These are phyloP conservation scores for Kodamaea sagamina DNA, from an alignment of 805 yeast genomes.

Conservation along the genomic window DNA sequence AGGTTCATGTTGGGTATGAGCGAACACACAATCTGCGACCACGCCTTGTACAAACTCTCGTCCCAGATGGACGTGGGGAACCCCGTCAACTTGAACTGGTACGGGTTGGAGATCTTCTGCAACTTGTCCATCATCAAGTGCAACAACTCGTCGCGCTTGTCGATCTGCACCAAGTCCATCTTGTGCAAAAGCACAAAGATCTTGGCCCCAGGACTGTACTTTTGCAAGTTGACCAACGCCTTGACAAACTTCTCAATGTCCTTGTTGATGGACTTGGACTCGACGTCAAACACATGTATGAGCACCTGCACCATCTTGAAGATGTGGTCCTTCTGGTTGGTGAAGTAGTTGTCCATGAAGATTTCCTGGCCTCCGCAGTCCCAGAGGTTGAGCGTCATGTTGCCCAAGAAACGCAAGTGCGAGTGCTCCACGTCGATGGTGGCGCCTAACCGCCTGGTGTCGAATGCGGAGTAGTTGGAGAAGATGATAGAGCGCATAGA, in stretches of 20 bases:
- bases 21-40: slow-evolving; percentile 95
- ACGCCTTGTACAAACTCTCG: slow-evolving; percentile 91
- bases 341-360: slow-evolving; percentile 90
- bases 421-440: slow-evolving; percentile 99
- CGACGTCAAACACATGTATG: slow-evolving; percentile 95
- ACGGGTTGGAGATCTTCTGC: slow-evolving; percentile 69
- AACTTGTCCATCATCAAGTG: slow-evolving; percentile 81
- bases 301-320: slow-evolving; percentile 94
- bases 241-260: slow-evolving; percentile 90
- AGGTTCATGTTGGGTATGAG: slow-evolving; percentile 87
- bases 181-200: slow-evolving; percentile 91
- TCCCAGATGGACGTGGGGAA: slow-evolving; percentile 98
- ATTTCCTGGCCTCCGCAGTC: slow-evolving; percentile 99
- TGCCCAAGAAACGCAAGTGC: slow-evolving; percentile 86
- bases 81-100: slow-evolving; percentile 67
- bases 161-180: slow-evolving; percentile 91
- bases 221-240: slow-evolving; percentile 76
- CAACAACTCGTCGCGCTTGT: slow-evolving; percentile 81
- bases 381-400: slow-evolving; percentile 94
- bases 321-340: slow-evolving; percentile 86
- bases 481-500: slow-evolving; percentile 97
- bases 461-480: slow-evolving; percentile 94
- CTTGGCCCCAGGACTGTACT: slow-evolving; percentile 86
- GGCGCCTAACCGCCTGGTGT: slow-evolving; percentile 92
- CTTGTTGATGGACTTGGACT: slow-evolving; percentile 84